Conservation (phyloP, 1,284 basidiomycete genomes). For the Irpex sp. region DNA sequence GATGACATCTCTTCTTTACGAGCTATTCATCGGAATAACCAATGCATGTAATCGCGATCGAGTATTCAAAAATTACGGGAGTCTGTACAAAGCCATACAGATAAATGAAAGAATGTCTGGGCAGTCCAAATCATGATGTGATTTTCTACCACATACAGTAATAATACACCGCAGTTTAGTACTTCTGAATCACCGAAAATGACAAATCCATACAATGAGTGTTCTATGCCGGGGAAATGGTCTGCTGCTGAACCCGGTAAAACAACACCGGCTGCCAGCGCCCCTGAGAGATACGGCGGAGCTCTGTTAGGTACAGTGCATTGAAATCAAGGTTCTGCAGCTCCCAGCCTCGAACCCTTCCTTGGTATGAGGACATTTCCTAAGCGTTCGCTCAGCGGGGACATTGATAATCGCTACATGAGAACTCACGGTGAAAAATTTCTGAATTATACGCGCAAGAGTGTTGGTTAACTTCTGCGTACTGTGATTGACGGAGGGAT, state of each 20-base stretch:
- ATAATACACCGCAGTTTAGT: no score
- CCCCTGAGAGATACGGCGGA: slow-evolving; percentile 7
- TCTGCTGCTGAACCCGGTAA: neutral
- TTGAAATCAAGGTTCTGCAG: slow-evolving; percentile 5
- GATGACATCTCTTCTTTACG: no score
- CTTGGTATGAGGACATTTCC: neutral
- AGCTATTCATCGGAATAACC: no score
- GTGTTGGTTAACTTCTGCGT: neutral
- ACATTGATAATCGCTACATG: neutral
- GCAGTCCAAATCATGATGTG: no score
- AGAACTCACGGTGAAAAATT: neutral
- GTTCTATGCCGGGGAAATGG: no score
- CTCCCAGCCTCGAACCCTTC: neutral
- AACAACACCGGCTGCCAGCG: slow-evolving; percentile 9
- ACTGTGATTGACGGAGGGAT: neutral
- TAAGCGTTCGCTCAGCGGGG: neutral
- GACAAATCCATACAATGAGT: no score
- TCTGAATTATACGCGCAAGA: neutral
- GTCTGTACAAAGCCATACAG: no score
- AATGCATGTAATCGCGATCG: no score
- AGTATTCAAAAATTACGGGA: no score
- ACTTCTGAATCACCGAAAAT: no score
- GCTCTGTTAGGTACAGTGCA: slow-evolving; percentile 7
- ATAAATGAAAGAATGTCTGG: no score
- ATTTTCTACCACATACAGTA: no score